A percentile compares a stretch with the other conserved stretches of the same genome.
Evolutionary conservation across 441 rosid species (phyloP).

Genomic region (Geranium incanum): DNA sequence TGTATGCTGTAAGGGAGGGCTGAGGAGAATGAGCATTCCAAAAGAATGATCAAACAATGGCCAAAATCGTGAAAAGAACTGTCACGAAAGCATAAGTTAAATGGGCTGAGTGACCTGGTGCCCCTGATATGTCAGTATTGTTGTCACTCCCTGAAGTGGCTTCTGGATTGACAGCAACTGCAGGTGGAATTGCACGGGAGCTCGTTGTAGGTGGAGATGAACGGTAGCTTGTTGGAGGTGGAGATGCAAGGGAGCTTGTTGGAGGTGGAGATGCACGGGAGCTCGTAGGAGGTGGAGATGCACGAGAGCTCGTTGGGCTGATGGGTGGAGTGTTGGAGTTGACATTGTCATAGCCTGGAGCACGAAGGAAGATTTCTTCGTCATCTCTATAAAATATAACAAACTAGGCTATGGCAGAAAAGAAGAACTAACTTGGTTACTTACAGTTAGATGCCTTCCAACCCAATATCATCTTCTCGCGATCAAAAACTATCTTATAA

Average conservation of each 20-base stretch:
- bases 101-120: conserved; percentile 20
- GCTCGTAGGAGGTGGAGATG: conserved; percentile 19
- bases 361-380: not conserved
- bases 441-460: conserved; percentile 84
- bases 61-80: conserved; percentile 29
- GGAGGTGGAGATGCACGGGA: conserved; percentile 2
- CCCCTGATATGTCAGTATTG: conserved; percentile 17
- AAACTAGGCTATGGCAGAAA: not conserved
- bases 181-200: conserved; percentile 39
- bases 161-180: conserved; percentile 52
- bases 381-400: not conserved
- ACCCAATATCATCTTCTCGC: conserved; percentile 61
- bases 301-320: conserved; percentile 24
- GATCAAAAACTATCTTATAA: conserved; percentile 63
- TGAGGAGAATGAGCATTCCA: not conserved
- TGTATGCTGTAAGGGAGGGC: not conserved
- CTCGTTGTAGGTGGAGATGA: too few relatives aligned
- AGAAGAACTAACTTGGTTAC: conserved; percentile 17
- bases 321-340: conserved; percentile 32
- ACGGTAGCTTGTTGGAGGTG: too few relatives aligned
- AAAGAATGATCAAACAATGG: conserved; percentile 26
- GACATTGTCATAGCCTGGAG: conserved; percentile 36
- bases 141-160: conserved; percentile 34
- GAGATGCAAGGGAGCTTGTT: too few relatives aligned
- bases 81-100: conserved; percentile 15